Evolutionary conservation across 768 basidiomycete genomes (phyloP).

Genomic region (Rickenella mellea): DNA sequence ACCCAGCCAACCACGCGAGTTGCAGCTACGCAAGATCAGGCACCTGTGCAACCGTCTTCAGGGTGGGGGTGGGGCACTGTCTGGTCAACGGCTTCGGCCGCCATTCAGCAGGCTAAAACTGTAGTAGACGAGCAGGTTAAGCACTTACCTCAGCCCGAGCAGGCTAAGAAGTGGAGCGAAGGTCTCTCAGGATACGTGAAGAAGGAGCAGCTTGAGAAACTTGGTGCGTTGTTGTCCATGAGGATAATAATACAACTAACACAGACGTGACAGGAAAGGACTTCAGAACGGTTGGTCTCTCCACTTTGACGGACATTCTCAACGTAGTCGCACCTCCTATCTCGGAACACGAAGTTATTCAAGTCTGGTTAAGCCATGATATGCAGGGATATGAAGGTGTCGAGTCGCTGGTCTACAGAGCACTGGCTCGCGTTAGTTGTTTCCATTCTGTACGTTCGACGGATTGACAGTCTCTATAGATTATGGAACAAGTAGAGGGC

Average conservation of each 20-base stretch:
- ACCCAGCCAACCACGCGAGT: conserved; percentile 14
- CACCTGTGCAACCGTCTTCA: conserved; percentile 1
- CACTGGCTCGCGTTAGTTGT: conserved; percentile 60
- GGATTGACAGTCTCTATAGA: conserved; percentile 28
- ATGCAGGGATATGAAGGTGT: conserved; percentile 96
- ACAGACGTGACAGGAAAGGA: conserved; percentile 65
- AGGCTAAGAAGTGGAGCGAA: conserved; percentile 82
- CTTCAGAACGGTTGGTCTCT: conserved; percentile 78
- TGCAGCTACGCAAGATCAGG: conserved; percentile 14
- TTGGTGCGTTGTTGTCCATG: conserved; percentile 41
- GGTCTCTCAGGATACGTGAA: conserved; percentile 84
- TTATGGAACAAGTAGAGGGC: conserved; percentile 92
- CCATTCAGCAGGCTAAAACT: conserved; percentile 76
- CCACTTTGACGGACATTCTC: conserved; percentile 83
- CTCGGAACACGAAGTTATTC: conserved; percentile 95
- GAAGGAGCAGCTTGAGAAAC: conserved; percentile 80
- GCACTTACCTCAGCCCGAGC: conserved; percentile 75
- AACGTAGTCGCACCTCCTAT: conserved; percentile 98
- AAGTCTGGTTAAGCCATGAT: conserved; percentile 92
- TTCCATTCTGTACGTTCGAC: conserved; percentile 3
- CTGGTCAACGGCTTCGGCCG: conserved; percentile 83
- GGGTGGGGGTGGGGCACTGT: conserved; percentile 70
- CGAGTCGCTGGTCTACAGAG: conserved; percentile 87
- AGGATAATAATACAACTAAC: too few relatives aligned
- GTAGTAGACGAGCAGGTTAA: conserved; percentile 94